Conservation (phyloP, 176 grass and related monocot genomes). For the Rhipidocladum racemiflorum region DNA sequence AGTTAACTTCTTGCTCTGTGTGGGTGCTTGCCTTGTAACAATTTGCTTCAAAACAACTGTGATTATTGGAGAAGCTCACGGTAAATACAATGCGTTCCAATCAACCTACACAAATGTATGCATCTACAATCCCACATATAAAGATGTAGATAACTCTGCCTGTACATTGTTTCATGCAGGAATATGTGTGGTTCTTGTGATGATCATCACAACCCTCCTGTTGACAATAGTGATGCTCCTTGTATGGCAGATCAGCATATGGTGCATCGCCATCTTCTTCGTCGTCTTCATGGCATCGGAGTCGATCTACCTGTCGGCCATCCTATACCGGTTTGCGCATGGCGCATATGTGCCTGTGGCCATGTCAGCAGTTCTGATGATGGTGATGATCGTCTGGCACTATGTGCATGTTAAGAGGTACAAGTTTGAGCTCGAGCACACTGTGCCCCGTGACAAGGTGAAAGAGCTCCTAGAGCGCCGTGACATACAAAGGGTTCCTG, state of each 20-base stretch:
- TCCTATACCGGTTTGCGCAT: conserved; percentile 37
- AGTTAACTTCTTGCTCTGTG: conserved; percentile 42
- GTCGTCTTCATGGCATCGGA: conserved; percentile 23
- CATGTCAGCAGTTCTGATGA: conserved; percentile 35
- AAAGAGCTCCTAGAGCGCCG: not conserved
- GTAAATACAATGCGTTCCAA: conserved; percentile 13
- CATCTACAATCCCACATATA: no score
- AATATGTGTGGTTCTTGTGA: conserved; percentile 51
- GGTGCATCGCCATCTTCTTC: conserved; percentile 25
- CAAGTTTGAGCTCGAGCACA: conserved; percentile 36
- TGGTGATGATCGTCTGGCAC: conserved; percentile 45
- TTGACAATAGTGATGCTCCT: conserved; percentile 51
- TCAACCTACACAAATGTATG: not conserved
- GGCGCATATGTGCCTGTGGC: conserved; percentile 41
- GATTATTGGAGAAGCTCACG: conserved; percentile 48
- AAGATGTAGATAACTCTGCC: not conserved
- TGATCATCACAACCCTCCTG: conserved; percentile 43
- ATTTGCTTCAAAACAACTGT: conserved; percentile 37
- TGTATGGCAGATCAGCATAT: conserved; percentile 43
- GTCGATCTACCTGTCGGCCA: conserved; percentile 37
- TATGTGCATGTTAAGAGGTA: conserved; percentile 47
- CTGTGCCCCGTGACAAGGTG: conserved; percentile 19
- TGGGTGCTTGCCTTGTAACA: conserved; percentile 37
- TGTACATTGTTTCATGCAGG: conserved; percentile 9
- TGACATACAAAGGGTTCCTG: conserved; percentile 31